phyloP scores from a whole-genome alignment of 1,284 basidiomycete species.

The Ustilago lituana region DNA sequence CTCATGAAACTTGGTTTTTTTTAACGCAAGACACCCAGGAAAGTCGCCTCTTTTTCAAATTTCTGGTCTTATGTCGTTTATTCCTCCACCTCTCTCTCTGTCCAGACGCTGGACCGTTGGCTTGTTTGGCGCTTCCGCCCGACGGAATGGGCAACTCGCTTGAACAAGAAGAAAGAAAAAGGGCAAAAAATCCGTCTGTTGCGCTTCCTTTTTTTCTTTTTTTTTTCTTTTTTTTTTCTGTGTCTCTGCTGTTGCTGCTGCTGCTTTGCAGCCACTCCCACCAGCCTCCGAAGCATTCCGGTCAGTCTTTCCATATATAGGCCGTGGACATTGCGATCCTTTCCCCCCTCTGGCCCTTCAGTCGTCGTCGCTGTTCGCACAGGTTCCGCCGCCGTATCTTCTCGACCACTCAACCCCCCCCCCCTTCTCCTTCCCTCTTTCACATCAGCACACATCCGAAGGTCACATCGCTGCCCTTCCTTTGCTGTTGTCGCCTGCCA shows the following conservation, averaged over 20 bases:
- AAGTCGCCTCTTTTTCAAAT: too few relatives aligned
- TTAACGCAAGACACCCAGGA: too few relatives aligned
- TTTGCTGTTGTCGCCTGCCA: neutral
- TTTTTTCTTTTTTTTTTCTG: neutral
- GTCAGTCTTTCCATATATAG: constrained; percentile 2
- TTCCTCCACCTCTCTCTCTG: too few relatives aligned
- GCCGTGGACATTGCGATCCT: neutral
- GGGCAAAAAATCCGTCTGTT: constrained; percentile 1
- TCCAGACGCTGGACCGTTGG: too few relatives aligned
- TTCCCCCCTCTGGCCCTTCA: neutral
- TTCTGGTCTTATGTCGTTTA: too few relatives aligned
- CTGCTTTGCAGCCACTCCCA: too few relatives aligned
- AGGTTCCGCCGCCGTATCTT: too few relatives aligned
- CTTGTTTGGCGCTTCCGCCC: neutral
- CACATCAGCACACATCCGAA: constrained; percentile 5
- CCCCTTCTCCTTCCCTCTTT: neutral
- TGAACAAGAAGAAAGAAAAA: neutral
- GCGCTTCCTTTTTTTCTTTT: too few relatives aligned
- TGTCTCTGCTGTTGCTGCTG: too few relatives aligned
- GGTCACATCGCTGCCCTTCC: neutral
- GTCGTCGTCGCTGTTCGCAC: neutral
- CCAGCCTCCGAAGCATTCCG: too few relatives aligned
- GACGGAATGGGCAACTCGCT: too few relatives aligned
- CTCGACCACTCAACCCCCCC: neutral
- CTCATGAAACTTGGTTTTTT: too few relatives aligned